Conservation (phyloP, 805 yeast genomes). For the Pichia paraexigua region DNA sequence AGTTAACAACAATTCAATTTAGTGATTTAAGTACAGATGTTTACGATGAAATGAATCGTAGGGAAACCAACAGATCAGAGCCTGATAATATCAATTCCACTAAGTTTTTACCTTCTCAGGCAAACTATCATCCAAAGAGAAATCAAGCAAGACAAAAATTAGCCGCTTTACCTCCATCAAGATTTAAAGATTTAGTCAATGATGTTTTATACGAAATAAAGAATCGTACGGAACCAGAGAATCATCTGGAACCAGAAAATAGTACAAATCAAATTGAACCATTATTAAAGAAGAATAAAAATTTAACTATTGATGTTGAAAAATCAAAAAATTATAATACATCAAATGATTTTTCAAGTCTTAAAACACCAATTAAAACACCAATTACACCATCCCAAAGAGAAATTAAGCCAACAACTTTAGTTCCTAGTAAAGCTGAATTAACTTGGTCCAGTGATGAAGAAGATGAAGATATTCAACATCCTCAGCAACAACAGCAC, state of each 20-base stretch:
- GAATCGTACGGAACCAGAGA: slow-evolving; percentile 29
- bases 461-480: slow-evolving; percentile 39
- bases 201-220: slow-evolving; percentile 86
- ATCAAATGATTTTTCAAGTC: not conserved
- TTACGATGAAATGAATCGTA: slow-evolving; percentile 80
- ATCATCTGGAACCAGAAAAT: slow-evolving; percentile 25
- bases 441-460: slow-evolving; percentile 87
- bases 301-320: slow-evolving; percentile 2
- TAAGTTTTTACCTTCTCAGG: slow-evolving; percentile 52
- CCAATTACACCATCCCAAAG: slow-evolving; percentile 26
- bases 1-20: slow-evolving; percentile 76
- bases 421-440: slow-evolving; percentile 79
- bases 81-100: slow-evolving; percentile 50
- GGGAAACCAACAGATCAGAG: slow-evolving; percentile 40
- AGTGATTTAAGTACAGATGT: slow-evolving; percentile 90
- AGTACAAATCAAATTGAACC: not conserved
- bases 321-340: not conserved
- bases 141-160: slow-evolving; percentile 92
- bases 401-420: slow-evolving; percentile 49
- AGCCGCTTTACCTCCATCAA: slow-evolving; percentile 67
- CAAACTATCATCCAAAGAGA: slow-evolving; percentile 81
- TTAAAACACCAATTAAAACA: slow-evolving; percentile 13
- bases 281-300: not conserved
- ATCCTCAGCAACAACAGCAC: slow-evolving; percentile 22
- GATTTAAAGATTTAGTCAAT: slow-evolving; percentile 85